phyloP scores from a whole-genome alignment of 495 filamentous ascomycete species.

The Aspergillus leporis region DNA sequence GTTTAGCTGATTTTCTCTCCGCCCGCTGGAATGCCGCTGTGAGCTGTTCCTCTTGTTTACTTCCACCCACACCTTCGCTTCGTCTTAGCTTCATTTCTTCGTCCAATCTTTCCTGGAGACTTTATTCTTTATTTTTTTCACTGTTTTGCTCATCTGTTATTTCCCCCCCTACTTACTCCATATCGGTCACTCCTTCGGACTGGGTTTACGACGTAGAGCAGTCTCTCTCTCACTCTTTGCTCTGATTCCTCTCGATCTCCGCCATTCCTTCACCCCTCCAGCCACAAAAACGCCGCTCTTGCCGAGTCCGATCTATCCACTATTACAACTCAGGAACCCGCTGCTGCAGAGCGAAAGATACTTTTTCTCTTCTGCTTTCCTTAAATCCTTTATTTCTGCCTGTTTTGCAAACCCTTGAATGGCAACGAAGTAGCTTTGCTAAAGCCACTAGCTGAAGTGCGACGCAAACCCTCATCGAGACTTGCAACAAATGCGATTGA shows the following conservation, averaged over 20 bases:
- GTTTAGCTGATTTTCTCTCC: background rate
- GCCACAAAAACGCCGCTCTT: constrained; percentile 1
- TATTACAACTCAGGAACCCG: background rate
- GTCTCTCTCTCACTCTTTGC: background rate
- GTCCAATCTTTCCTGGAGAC: constrained; percentile 1
- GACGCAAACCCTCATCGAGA: background rate
- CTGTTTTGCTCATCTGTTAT: constrained; percentile 9
- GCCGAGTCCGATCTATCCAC: background rate
- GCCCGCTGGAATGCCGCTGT: background rate
- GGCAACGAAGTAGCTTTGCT: constrained; percentile 5
- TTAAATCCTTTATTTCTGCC: constrained; percentile 3
- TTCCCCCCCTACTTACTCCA: background rate
- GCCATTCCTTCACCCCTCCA: constrained; percentile 4
- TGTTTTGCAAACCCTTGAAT: background rate
- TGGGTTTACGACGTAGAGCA: constrained; percentile 5
- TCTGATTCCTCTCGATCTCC: constrained; percentile 1
- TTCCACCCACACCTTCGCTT: constrained; percentile 2
- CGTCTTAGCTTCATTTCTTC: constrained; percentile 7
- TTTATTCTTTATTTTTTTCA: background rate
- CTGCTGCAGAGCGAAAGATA: background rate
- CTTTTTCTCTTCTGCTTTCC: background rate
- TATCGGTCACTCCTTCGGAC: constrained; percentile 7
- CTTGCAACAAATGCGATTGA: constrained; percentile 18
- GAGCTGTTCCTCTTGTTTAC: constrained; percentile 8
- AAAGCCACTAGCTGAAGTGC: background rate